Conservation (phyloP, 2,329 filamentous ascomycete genomes). For the Trichophyton verrucosum region DNA sequence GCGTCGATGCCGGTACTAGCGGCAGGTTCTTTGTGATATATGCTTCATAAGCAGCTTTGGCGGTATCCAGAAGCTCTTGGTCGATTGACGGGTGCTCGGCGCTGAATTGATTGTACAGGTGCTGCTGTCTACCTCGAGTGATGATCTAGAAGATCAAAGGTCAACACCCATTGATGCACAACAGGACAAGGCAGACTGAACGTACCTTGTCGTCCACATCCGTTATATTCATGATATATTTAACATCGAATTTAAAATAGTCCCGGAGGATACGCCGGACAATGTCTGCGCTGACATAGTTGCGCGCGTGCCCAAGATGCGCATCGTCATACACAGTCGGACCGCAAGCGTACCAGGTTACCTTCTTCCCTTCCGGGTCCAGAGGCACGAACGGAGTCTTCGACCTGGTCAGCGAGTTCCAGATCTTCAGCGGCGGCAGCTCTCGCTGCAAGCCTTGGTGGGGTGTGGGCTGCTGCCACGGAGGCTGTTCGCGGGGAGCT, state of each 20-base stretch:
- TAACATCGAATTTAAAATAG: conserved; percentile 71
- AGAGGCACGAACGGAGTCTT: conserved; percentile 65
- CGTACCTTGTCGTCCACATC: conserved; percentile 63
- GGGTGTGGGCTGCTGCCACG: conserved; percentile 31
- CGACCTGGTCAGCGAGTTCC: conserved; percentile 64
- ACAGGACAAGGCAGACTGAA: background rate
- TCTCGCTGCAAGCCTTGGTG: conserved; percentile 21
- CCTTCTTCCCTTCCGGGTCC: conserved; percentile 52
- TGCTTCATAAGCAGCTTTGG: conserved; percentile 40
- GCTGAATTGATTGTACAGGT: conserved; percentile 61
- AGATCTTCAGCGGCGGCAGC: conserved; percentile 54
- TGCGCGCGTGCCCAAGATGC: conserved; percentile 71
- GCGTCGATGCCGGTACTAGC: conserved; percentile 33
- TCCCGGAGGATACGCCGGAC: conserved; percentile 69
- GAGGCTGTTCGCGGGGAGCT: conserved; percentile 32
- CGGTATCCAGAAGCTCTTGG: conserved; percentile 37
- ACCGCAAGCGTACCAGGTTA: conserved; percentile 82
- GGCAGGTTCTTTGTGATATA: conserved; percentile 58
- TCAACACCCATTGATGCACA: background rate
- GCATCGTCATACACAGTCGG: conserved; percentile 75
- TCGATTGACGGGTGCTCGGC: conserved; percentile 34
- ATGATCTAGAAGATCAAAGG: conserved; percentile 41
- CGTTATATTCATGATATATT: conserved; percentile 89
- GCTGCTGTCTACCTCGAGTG: conserved; percentile 58
- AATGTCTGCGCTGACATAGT: conserved; percentile 85